Evolutionary conservation across 164 flowering plant genomes (phyloP), one percentile per base, ranked within the genome.

Genomic region (Sedum album): DNA sequence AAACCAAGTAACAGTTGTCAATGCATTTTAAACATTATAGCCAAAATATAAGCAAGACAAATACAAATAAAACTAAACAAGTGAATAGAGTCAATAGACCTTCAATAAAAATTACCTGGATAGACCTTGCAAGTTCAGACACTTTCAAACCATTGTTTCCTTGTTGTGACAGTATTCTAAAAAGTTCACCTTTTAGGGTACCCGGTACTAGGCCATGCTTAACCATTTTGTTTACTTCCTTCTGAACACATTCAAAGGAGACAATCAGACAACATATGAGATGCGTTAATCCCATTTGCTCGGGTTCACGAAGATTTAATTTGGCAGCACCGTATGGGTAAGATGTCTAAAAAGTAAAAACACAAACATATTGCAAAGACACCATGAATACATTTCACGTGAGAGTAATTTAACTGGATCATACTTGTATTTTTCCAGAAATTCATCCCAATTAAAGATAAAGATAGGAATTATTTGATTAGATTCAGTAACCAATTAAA

Each of bases 131-230:
- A 76, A 95, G 75, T 14, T 92, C 93, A 65, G 88, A 81, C 30
- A 92, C 83, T 79, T 85, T 84, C 76, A 76, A 67, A 23, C 97
- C 99, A 66, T 70, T 79, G 70, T 78, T 88, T 72, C 97, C 97
- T 72, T 81, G 82, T 68, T 80, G 84, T 38, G 75, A 76, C 75
- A 95, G 78, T 76, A 84, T 75, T 64, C 75, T 80, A 70, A 90
- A 87, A 41, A 95, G 69, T 79, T 84, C 94, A 66, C 90, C 90
- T 81, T 95, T 95, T 76, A 92, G 74, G 42, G 96, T 87, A 67
- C 93, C 90, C 73, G 84, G 87, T 35, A 75, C 71, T 38, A 92
- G 76, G 62, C 97, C 96, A 80, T 85, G 81, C 69, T 77, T 88
- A 46, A 69, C 75, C 82, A 90, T 73, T 49, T 67, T 78, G 69